Conservation (phyloP, 257 asterid genomes). For the Verbena officinalis region DNA sequence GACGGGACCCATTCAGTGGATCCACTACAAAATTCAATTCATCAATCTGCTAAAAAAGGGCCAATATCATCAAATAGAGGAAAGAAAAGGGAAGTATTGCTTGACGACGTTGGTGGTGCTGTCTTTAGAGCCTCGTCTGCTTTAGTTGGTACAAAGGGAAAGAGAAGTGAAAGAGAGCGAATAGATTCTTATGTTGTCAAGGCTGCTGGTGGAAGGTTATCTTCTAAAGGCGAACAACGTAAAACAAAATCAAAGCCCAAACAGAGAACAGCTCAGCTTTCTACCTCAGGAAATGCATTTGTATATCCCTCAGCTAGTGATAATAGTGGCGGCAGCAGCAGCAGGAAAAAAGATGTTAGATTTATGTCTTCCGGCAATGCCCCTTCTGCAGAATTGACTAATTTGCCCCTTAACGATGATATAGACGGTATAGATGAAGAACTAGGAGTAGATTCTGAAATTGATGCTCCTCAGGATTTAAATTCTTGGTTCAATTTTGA, state of each 20-base stretch:
- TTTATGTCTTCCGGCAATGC: conserved; percentile 48
- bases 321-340: conserved; percentile 45
- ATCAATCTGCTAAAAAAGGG: conserved; percentile 55
- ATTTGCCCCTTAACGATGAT: conserved; percentile 52
- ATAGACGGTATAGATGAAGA: conserved; percentile 72
- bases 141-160: conserved; percentile 84
- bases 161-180: conserved; percentile 76
- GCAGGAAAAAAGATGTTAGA: conserved; percentile 56
- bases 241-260: conserved; percentile 79
- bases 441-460: conserved; percentile 67
- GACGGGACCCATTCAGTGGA: conserved; percentile 36
- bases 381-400: conserved; percentile 35
- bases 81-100: conserved; percentile 80
- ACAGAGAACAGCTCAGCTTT: conserved; percentile 86
- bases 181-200: conserved; percentile 46
- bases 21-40: conserved; percentile 42
- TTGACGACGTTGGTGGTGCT: conserved; percentile 70
- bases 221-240: conserved; percentile 86
- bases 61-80: conserved; percentile 72
- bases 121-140: conserved; percentile 51
- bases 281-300: conserved; percentile 66
- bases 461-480: conserved; percentile 75
- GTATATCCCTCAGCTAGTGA: conserved; percentile 41
- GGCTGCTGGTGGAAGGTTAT: conserved; percentile 66
- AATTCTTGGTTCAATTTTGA: conserved; percentile 91